These are phyloP conservation scores for Metarhizium rileyi DNA, from an alignment of 2,329 filamentous ascomycete species.

Conservation along the genomic window DNA sequence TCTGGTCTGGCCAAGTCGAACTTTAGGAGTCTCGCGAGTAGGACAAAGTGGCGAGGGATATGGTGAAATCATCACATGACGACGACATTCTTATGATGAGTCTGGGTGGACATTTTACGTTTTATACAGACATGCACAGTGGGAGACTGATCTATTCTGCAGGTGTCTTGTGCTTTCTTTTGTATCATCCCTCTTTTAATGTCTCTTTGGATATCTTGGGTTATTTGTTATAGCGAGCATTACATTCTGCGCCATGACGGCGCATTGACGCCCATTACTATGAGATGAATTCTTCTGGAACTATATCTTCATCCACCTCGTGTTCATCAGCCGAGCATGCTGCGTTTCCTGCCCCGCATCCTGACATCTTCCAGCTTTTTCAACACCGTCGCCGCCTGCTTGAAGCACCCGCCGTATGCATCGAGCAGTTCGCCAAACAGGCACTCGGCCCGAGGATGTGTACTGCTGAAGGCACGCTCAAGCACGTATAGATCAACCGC, in stretches of 20 bases:
- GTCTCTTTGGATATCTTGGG: neutral
- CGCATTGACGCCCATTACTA: neutral
- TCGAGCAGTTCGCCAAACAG: slow-evolving; percentile 65
- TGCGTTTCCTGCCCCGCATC: slow-evolving; percentile 89
- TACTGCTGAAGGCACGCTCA: slow-evolving; percentile 88
- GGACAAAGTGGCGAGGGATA: neutral
- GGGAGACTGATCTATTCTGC: neutral
- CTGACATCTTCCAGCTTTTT: slow-evolving; percentile 84
- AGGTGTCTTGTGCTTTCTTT: neutral
- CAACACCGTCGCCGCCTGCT: slow-evolving; percentile 64
- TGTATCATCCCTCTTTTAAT: no score
- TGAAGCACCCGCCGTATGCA: slow-evolving; percentile 65
- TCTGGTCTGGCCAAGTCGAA: neutral
- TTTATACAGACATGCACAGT: neutral
- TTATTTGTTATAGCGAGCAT: slow-evolving; percentile 8
- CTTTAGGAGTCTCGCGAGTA: neutral
- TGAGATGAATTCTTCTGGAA: neutral
- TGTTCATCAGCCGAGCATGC: slow-evolving; percentile 69
- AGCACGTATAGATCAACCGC: slow-evolving; percentile 95
- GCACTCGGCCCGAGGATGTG: slow-evolving; percentile 75
- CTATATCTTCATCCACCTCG: neutral
- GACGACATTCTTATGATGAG: neutral
- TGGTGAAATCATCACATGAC: neutral
- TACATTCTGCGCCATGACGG: neutral
- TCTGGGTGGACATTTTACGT: neutral